These are phyloP conservation scores for Alternaria sp. DNA, from an alignment of 2,329 filamentous ascomycete species.

Conservation along the genomic window DNA sequence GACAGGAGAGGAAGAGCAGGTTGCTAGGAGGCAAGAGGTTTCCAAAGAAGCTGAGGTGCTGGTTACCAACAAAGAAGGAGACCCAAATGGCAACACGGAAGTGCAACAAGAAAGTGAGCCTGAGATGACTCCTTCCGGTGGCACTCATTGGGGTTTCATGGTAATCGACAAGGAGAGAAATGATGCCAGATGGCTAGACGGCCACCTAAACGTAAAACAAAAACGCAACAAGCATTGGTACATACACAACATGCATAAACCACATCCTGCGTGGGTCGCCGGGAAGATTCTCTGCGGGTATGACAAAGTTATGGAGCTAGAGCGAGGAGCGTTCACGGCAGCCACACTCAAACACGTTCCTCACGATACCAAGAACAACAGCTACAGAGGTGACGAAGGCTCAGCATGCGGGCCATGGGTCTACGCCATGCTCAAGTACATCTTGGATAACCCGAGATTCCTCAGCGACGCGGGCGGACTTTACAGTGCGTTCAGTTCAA, in stretches of 20 bases:
- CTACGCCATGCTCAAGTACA: neutral
- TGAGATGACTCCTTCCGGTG: too few relatives aligned
- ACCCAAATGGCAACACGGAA: too few relatives aligned
- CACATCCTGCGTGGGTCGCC: neutral
- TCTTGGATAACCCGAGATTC: neutral
- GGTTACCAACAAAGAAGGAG: too few relatives aligned
- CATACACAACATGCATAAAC: neutral
- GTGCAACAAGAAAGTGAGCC: too few relatives aligned
- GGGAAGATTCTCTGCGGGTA: neutral
- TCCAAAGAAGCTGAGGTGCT: too few relatives aligned
- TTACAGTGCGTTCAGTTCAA: neutral
- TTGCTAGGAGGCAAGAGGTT: too few relatives aligned
- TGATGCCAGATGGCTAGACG: neutral
- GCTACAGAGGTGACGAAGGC: neutral
- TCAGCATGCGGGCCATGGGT: neutral
- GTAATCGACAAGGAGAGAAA: neutral
- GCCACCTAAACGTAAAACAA: neutral
- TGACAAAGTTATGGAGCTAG: neutral
- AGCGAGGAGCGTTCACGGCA: neutral
- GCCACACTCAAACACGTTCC: conserved; percentile 1
- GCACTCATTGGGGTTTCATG: neutral
- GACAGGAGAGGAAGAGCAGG: too few relatives aligned
- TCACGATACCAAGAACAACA: neutral
- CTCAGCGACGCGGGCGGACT: neutral
- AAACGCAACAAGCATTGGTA: neutral